Base-by-base conservation (phyloP, 352 stramenopile species). In the Plasmopara viticola region DNA sequence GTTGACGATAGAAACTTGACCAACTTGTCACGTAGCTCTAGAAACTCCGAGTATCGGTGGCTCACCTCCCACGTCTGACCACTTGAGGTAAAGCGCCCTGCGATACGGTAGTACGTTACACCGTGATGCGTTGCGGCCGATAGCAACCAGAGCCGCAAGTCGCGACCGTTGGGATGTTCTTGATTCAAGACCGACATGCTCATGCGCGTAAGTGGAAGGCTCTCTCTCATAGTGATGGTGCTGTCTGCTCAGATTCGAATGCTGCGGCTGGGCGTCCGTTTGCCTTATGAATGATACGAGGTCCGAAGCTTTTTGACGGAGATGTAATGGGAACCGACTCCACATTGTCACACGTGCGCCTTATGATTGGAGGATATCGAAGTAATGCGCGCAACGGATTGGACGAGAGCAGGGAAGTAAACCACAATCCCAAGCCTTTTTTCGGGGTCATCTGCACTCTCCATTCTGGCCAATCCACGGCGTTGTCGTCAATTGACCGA, bases 11-110 rank as follows among this genome's bases (percentile, higher is more conserved):
- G 72, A 64, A 86, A 94, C 66, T 86, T 88, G 66, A 90, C 65
- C 9, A 94, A 66, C 52, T 83, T 73, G 40, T 83, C 66, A 34
- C 81, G 81, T 31, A 94, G 74, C 47, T 69, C 62, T 18, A 90
- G 65, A 58, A 94, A 94, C 61, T 91, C 81, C 45, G 84, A 94
- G 72, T 94, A 94, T 7, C 81, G 76, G 18, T 80, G 78, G 50
- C 84, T 72, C n/a, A 91, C 74, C 47, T 91, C 76, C 81, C 81
- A 91, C 46, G 76, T 85, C 60, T 88, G 78, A 2, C 71, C 70
- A 18, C 58, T 87, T 3, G 71, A 62, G 9, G 64, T 66, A 58
- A 91, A 88, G 10, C 81, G 76, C 0, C 81, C 81, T 0, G 72
- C 81, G 44, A 91, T 60, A 15, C 76, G 74, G 62, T 90, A 91